These are phyloP conservation scores for Neofusicoccum umdonicola DNA, from an alignment of 2,329 filamentous ascomycete genomes.

Conservation along the genomic window DNA sequence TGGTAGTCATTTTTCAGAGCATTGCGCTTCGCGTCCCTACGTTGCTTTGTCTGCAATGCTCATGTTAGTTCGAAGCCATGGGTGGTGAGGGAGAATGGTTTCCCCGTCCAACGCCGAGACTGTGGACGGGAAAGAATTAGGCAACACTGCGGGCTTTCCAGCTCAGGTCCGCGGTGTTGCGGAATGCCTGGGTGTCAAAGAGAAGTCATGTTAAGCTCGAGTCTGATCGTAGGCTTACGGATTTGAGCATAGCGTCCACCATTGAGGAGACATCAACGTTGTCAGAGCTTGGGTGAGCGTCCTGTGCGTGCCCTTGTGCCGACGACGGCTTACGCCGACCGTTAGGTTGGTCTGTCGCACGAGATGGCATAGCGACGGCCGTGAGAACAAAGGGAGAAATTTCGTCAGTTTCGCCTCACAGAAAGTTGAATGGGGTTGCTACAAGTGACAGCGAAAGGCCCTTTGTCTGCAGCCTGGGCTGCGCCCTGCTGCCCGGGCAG, in stretches of 20 bases:
- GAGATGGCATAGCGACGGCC: background rate
- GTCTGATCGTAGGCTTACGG: background rate
- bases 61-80: background rate
- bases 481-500: background rate
- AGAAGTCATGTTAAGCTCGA: background rate
- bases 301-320: background rate
- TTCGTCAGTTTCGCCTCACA: background rate
- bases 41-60: conserved; percentile 25
- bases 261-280: background rate
- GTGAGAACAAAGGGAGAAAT: background rate
- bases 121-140: too few species aligned
- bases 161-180: too few species aligned
- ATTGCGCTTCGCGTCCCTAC: conserved; percentile 25
- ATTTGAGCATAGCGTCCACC: background rate
- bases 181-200: background rate
- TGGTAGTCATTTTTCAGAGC: conserved; percentile 24
- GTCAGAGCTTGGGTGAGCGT: background rate
- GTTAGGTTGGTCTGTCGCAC: background rate
- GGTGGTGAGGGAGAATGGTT: too few species aligned
- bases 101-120: too few species aligned
- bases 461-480: too few species aligned
- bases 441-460: background rate
- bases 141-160: too few species aligned
- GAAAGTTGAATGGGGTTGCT: background rate
- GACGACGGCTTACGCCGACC: background rate